Percentiles rank a stretch among this genome's conserved stretches.
Conservation (phyloP, 2,329 filamentous ascomycete genomes). For the Epichloe baconii region DNA sequence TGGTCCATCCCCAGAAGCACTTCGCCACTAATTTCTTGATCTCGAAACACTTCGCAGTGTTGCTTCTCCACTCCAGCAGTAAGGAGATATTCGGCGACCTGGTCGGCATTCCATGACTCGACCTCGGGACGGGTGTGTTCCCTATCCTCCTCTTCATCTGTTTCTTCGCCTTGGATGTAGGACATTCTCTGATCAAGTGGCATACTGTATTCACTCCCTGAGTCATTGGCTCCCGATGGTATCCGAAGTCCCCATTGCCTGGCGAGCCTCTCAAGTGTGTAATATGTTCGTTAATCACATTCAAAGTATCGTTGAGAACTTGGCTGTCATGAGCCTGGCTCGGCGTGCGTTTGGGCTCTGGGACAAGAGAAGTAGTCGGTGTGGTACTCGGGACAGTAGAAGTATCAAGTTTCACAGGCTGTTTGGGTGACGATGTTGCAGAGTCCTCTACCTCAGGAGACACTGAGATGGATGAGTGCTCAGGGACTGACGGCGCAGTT, state of each 20-base stretch:
- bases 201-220: slow-evolving; percentile 81
- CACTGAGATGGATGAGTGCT: slow-evolving; percentile 17
- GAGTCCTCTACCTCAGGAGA: slow-evolving; percentile 15
- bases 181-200: slow-evolving; percentile 65
- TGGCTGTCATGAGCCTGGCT: slow-evolving; percentile 42
- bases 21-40: slow-evolving; percentile 92
- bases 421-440: slow-evolving; percentile 31
- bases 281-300: slow-evolving; percentile 94
- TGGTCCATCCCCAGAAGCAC: slow-evolving; percentile 92
- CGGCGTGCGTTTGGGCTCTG: slow-evolving; percentile 23
- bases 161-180: slow-evolving; percentile 89
- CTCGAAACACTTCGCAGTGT: slow-evolving; percentile 87
- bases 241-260: slow-evolving; percentile 38
- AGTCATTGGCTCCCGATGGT: slow-evolving; percentile 54
- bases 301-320: slow-evolving; percentile 87
- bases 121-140: slow-evolving; percentile 61
- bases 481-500: slow-evolving; percentile 19
- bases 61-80: slow-evolving; percentile 72
- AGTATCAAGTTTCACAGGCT: slow-evolving; percentile 24
- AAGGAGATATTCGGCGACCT: slow-evolving; percentile 83
- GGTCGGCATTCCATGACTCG: slow-evolving; percentile 61
- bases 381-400: slow-evolving; percentile 14
- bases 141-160: slow-evolving; percentile 79
- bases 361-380: slow-evolving; percentile 16
- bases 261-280: slow-evolving; percentile 59